Evolutionary conservation across 1,139 yeast species (phyloP).

Genomic region (Yamadazyma atlantica): DNA sequence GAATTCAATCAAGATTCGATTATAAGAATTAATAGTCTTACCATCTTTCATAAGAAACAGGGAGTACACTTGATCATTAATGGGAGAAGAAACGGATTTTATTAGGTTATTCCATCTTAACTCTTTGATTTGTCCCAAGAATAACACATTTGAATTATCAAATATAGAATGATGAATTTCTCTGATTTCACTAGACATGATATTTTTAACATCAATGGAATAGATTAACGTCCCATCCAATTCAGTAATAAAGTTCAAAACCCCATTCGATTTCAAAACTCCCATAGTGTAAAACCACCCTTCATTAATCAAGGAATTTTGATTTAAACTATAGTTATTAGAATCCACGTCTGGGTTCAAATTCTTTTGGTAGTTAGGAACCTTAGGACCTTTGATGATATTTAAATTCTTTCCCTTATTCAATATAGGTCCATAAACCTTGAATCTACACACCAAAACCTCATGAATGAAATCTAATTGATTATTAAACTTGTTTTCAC

Average conservation of each 20-base stretch:
- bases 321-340: slow-evolving; percentile 1
- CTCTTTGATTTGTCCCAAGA: slow-evolving; percentile 55
- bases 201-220: slow-evolving; percentile 54
- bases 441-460: slow-evolving; percentile 63
- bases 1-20: slow-evolving; percentile 58
- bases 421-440: slow-evolving; percentile 62
- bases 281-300: slow-evolving; percentile 83
- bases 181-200: slow-evolving; percentile 67
- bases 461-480: slow-evolving; percentile 34
- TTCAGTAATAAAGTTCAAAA: slow-evolving; percentile 61
- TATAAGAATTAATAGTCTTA: slow-evolving; percentile 31
- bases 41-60: slow-evolving; percentile 36
- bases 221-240: slow-evolving; percentile 67
- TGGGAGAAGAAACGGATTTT: slow-evolving; percentile 29
- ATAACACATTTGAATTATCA: slow-evolving; percentile 57
- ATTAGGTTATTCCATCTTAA: slow-evolving; percentile 47
- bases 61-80: slow-evolving; percentile 20
- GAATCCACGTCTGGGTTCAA: slow-evolving; percentile 14
- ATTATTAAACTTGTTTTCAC: slow-evolving; percentile 38
- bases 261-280: slow-evolving; percentile 65
- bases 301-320: slow-evolving; percentile 31
- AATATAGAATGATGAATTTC: slow-evolving; percentile 68
- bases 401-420: slow-evolving; percentile 42
- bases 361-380: slow-evolving; percentile 41
- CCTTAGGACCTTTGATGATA: slow-evolving; percentile 43